Evolutionary conservation across 164 flowering plant species (phyloP), one percentile per base, ranked within the genome.

Genomic region (Paratinospora sagittata): DNA sequence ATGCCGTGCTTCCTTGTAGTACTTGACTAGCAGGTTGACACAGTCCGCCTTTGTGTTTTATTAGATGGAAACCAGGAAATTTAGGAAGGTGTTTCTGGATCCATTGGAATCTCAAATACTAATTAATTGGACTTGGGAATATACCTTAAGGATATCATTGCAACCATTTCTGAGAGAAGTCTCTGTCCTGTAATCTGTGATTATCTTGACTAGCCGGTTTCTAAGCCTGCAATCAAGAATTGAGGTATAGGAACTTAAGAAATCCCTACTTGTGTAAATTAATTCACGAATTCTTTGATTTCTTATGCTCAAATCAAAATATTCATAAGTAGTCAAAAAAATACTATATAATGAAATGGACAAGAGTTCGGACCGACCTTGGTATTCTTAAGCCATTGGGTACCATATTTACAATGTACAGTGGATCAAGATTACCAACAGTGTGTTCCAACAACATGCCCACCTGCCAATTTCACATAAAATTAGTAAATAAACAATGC

Each of bases 371-470:
- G 52, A 87, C 91, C 82, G 60, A 96, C 99, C 97, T 80, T 70
- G 99, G 99, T 76, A 96, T 96, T 76, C 83, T 89, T 78, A 93
- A 73, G 45, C 98, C 99, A 81, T 90, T 85, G 43, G 98, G 98
- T 33, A 96, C 92, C 84, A 83, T 87, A 75, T 89, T 91, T 58
- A 96, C 99, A 72, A 96, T 96, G 70, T 93, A 87, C 5, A 96
- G 87, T 27, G 98, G 98, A 81, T 96, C 98, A 67, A 96, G 97
- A 83, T 96, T 91, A 43, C 99, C 99, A 68, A 93, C 99, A 66
- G 99, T 96, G 84, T 96, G 98, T 84, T 93, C 99, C 82, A 96
- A 78, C 81, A 96, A 73, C 66, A 91, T 75, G 6, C 98, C 97
- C 33, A 96, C 99, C 98, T 96, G 87, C 69, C 66, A 82, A 73